phyloP scores from a whole-genome alignment of 2,329 filamentous ascomycete species.

The Aaosphaeria pasadenensis region DNA sequence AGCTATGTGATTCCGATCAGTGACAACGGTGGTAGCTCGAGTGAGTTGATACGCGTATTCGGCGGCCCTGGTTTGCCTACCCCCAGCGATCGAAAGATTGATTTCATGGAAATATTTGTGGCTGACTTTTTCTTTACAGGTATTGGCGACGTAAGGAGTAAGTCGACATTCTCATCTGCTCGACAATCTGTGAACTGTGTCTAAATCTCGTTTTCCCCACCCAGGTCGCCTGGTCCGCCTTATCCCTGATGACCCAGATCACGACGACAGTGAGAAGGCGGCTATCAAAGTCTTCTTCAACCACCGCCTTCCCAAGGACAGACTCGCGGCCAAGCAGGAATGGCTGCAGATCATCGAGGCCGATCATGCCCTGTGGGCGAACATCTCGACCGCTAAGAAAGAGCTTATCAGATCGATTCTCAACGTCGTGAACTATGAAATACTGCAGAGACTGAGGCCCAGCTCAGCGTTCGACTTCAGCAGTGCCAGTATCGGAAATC shows the following conservation, averaged over 20 bases:
- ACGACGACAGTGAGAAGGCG: conserved; percentile 53
- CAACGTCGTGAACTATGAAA: conserved; percentile 49
- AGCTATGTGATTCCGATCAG: conserved; percentile 93
- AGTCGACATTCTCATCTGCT: conserved; percentile 20
- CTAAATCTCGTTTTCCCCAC: background rate
- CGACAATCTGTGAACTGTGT: background rate
- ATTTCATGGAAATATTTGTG: background rate
- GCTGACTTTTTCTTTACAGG: conserved; percentile 29
- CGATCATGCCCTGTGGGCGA: conserved; percentile 69
- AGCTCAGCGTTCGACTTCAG: conserved; percentile 49
- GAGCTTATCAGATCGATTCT: conserved; percentile 52
- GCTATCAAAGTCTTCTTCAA: conserved; percentile 86
- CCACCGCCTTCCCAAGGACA: conserved; percentile 68
- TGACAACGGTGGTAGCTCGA: conserved; percentile 92
- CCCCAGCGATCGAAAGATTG: conserved; percentile 13
- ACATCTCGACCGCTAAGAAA: conserved; percentile 49
- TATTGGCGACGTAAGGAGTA: conserved; percentile 75
- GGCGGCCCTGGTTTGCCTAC: conserved; percentile 71
- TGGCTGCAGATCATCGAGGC: conserved; percentile 90
- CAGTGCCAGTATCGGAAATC: conserved; percentile 49
- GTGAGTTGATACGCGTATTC: conserved; percentile 90
- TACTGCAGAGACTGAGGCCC: conserved; percentile 47
- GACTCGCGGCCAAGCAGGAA: conserved; percentile 64
- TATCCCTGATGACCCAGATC: conserved; percentile 64
- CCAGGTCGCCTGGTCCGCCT: conserved; percentile 82